A percentile compares a stretch with the other conserved stretches of the same genome.
These are phyloP conservation scores for Fomitopsis betulina DNA, from an alignment of 1,284 basidiomycete genomes.

Conservation along the genomic window DNA sequence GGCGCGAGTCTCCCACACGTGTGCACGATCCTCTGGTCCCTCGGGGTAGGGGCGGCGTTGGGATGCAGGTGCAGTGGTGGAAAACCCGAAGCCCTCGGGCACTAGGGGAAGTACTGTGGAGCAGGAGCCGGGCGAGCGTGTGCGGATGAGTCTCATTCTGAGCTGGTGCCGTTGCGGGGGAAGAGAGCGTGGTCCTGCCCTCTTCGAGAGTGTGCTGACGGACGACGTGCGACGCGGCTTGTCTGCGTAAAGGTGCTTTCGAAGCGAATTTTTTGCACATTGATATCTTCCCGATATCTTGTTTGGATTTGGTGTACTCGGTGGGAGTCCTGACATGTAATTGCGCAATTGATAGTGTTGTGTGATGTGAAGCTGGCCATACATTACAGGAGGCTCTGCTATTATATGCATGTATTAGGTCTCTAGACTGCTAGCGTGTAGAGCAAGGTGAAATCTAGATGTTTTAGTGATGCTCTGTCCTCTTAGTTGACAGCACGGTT, in stretches of 20 bases:
- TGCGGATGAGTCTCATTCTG: constrained; percentile 9
- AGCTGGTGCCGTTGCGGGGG: constrained; percentile 22
- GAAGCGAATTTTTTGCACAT: constrained; percentile 2
- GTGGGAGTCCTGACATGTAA: too few relatives aligned
- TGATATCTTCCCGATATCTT: constrained; percentile 5
- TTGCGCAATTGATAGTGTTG: too few relatives aligned
- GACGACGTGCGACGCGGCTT: constrained; percentile 5
- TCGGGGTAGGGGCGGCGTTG: constrained; percentile 12
- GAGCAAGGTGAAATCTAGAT: too few relatives aligned
- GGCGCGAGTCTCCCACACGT: constrained; percentile 16
- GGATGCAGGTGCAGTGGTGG: constrained; percentile 10
- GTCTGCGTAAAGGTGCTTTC: constrained; percentile 4
- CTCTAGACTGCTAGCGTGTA: too few relatives aligned
- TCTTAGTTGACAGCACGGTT: background rate
- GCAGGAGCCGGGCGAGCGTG: constrained; percentile 15
- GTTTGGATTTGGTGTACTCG: too few relatives aligned
- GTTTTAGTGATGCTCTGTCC: too few relatives aligned
- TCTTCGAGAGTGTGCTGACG: constrained; percentile 17
- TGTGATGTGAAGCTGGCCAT: too few relatives aligned
- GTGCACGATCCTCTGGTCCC: constrained; percentile 7
- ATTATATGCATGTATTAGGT: too few relatives aligned
- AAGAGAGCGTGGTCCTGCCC: constrained; percentile 17
- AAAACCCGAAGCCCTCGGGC: constrained; percentile 18
- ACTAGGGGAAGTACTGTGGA: constrained; percentile 20
- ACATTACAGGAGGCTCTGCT: too few relatives aligned